These are phyloP conservation scores for Aurifilum marmelostoma DNA, from an alignment of 2,329 filamentous ascomycete species.

Conservation along the genomic window DNA sequence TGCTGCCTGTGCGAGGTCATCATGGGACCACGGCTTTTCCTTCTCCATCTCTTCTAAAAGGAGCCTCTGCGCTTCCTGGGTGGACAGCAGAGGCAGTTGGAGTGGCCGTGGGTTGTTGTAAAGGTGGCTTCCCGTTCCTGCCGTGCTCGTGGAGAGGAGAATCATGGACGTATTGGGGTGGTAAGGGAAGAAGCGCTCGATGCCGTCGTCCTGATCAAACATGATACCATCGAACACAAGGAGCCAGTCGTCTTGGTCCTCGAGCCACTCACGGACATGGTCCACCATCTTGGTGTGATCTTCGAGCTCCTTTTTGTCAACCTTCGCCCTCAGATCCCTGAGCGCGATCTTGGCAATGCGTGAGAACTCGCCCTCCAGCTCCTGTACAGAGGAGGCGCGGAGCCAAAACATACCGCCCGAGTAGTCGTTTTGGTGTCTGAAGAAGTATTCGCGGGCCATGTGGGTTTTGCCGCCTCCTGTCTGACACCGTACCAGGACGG, in stretches of 20 bases:
- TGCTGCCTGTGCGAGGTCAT: conserved; percentile 60
- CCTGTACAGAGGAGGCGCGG: conserved; percentile 61
- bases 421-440: conserved; percentile 60
- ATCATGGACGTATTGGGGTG: conserved; percentile 65
- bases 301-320: conserved; percentile 43
- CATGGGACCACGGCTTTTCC: conserved; percentile 54
- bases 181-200: conserved; percentile 67
- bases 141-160: conserved; percentile 68
- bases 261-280: conserved; percentile 65
- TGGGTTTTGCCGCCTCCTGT: conserved; percentile 72
- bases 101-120: conserved; percentile 64
- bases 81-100: conserved; percentile 56
- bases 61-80: conserved; percentile 61
- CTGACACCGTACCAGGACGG: conserved; percentile 66
- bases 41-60: conserved; percentile 66
- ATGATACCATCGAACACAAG: conserved; percentile 69
- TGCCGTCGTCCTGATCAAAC: conserved; percentile 61
- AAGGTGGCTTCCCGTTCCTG: conserved; percentile 56
- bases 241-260: conserved; percentile 65
- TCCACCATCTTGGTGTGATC: conserved; percentile 55
- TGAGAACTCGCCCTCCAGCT: conserved; percentile 66
- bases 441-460: conserved; percentile 69
- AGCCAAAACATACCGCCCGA: conserved; percentile 73
- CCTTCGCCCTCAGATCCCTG: conserved; percentile 45
- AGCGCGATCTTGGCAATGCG: conserved; percentile 64